Percentiles rank a stretch among this genome's conserved stretches.
Evolutionary conservation across 495 filamentous ascomycete genomes (phyloP).

Genomic region (Aspergillus campestris): DNA sequence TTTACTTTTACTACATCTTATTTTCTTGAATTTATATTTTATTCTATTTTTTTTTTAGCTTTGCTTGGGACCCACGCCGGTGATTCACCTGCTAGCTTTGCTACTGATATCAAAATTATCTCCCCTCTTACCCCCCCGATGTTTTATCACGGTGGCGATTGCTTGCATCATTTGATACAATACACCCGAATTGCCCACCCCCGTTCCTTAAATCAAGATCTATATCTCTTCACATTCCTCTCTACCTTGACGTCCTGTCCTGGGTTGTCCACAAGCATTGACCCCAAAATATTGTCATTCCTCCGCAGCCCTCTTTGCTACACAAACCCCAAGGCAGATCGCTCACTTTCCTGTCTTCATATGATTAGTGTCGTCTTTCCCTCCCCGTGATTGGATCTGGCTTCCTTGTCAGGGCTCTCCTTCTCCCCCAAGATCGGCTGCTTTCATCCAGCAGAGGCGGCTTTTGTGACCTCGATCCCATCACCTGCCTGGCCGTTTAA

Average conservation of each 20-base stretch:
- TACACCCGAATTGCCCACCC: not conserved
- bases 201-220: too few species aligned
- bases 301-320: slow-evolving; percentile 9
- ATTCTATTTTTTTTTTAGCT: slow-evolving; percentile 1
- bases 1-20: not conserved
- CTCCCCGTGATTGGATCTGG: slow-evolving; percentile 8
- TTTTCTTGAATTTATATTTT: not conserved
- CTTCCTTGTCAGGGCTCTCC: slow-evolving; percentile 8
- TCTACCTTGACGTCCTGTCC: not conserved
- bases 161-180: slow-evolving; percentile 9
- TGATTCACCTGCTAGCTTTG: not conserved
- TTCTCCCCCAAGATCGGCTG: slow-evolving; percentile 7
- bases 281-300: not conserved
- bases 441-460: slow-evolving; percentile 9
- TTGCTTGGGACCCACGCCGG: slow-evolving; percentile 1
- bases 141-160: slow-evolving; percentile 24
- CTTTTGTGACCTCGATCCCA: not conserved
- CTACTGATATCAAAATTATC: slow-evolving; percentile 1
- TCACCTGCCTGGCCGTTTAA: not conserved
- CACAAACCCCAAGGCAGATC: slow-evolving; percentile 11
- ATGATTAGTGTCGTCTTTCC: slow-evolving; percentile 7
- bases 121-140: slow-evolving; percentile 6
- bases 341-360: slow-evolving; percentile 10
- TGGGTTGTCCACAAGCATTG: not conserved
- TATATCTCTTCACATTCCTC: slow-evolving; percentile 4